Evolutionary conservation across 768 basidiomycete genomes (phyloP).

Genomic region (Boletus coccyginus): DNA sequence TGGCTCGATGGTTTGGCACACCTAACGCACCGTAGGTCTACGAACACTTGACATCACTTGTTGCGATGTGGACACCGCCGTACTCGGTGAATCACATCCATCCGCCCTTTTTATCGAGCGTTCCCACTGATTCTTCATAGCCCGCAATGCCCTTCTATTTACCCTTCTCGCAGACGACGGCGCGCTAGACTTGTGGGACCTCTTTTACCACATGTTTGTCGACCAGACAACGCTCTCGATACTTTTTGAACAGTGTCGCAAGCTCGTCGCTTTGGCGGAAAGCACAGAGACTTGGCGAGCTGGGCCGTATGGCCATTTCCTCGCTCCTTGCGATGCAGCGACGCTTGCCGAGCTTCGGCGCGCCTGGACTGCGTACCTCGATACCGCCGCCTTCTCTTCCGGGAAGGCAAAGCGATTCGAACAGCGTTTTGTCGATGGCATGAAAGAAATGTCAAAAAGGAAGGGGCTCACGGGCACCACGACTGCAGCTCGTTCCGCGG

Average conservation of each 20-base stretch:
- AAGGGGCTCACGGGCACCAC: not conserved
- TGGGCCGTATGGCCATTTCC: constrained; percentile 26
- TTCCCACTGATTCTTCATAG: constrained; percentile 9
- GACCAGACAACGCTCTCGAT: constrained; percentile 17
- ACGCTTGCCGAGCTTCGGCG: constrained; percentile 21
- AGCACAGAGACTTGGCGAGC: constrained; percentile 18
- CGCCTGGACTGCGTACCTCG: constrained; percentile 22
- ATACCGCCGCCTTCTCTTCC: not conserved
- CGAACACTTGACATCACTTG: constrained; percentile 28
- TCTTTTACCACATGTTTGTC: constrained; percentile 26
- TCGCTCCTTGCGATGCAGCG: constrained; percentile 14
- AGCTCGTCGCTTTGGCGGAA: constrained; percentile 20
- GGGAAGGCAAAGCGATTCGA: constrained; percentile 10
- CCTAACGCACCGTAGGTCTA: constrained; percentile 6
- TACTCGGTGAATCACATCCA: constrained; percentile 20
- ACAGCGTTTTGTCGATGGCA: constrained; percentile 5
- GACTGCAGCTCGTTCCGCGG: constrained; percentile 27
- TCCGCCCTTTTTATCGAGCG: not conserved
- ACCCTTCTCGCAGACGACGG: constrained; percentile 24
- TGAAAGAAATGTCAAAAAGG: constrained; percentile 1
- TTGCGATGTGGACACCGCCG: constrained; percentile 27
- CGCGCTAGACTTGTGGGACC: constrained; percentile 20
- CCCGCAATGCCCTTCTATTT: constrained; percentile 27
- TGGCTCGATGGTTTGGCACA: not conserved
- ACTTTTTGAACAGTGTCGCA: constrained; percentile 24